Conservation (phyloP, 805 yeast species). For the Candida tibetensis region DNA sequence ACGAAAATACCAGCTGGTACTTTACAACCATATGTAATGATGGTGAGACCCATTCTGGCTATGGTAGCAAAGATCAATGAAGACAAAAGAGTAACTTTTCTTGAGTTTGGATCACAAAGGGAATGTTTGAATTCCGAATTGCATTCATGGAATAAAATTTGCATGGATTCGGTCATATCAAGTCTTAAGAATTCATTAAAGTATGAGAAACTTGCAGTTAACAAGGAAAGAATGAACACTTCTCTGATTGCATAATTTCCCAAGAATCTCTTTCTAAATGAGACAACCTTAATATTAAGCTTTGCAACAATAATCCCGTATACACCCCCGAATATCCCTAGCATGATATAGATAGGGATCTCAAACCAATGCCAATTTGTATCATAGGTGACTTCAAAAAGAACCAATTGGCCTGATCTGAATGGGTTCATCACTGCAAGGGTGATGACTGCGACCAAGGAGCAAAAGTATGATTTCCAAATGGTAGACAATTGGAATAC, state of each 20-base stretch:
- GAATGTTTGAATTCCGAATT: constrained; percentile 41
- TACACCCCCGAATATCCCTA: constrained; percentile 90
- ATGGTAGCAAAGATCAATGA: constrained; percentile 69
- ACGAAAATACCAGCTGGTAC: constrained; percentile 98
- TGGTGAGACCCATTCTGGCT: constrained; percentile 66
- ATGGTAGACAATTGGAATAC: constrained; percentile 73
- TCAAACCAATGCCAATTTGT: constrained; percentile 85
- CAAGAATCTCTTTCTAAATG: constrained; percentile 71
- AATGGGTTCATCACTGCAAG: constrained; percentile 84
- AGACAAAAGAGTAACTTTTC: constrained; percentile 37
- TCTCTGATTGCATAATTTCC: constrained; percentile 62
- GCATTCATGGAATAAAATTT: constrained; percentile 83
- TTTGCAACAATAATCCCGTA: constrained; percentile 79
- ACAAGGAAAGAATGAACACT: constrained; percentile 59
- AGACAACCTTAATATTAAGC: constrained; percentile 71
- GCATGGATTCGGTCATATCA: constrained; percentile 97
- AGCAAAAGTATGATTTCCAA: constrained; percentile 90
- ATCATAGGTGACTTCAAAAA: constrained; percentile 89
- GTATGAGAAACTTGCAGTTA: constrained; percentile 77
- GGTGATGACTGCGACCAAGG: constrained; percentile 81
- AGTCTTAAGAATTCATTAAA: constrained; percentile 75
- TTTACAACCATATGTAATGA: constrained; percentile 86
- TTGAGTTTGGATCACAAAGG: constrained; percentile 34
- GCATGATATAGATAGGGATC: constrained; percentile 68
- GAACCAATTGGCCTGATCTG: constrained; percentile 88